Evolutionary conservation across 2,329 filamentous ascomycete species (phyloP).

Genomic region (Aspergillus tanneri): DNA sequence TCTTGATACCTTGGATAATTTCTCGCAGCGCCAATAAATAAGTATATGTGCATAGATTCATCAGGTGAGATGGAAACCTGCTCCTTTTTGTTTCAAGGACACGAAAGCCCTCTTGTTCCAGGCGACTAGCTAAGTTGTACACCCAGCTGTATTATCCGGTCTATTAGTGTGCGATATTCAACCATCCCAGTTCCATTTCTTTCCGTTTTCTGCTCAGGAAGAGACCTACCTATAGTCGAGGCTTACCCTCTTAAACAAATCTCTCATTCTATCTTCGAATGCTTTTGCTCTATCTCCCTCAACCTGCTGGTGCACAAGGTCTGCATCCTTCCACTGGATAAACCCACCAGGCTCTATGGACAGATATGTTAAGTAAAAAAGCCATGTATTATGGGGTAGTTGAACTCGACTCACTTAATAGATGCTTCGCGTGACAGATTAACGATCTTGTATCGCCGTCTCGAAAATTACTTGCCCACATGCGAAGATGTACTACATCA

Average conservation of each 20-base stretch:
- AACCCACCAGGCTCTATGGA: constrained; percentile 22
- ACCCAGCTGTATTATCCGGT: background rate
- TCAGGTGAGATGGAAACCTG: background rate
- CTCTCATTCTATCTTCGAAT: constrained; percentile 1
- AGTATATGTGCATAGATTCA: constrained; percentile 1
- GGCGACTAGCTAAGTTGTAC: background rate
- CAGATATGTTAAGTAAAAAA: background rate
- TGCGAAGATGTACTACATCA: constrained; percentile 23
- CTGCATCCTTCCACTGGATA: constrained; percentile 24
- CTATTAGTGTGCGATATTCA: no score
- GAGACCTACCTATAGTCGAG: background rate
- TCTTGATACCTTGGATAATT: constrained; percentile 1
- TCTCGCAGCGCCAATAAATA: background rate
- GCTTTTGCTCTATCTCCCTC: constrained; percentile 2
- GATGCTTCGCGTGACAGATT: constrained; percentile 11
- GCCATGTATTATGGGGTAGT: background rate
- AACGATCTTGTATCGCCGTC: constrained; percentile 10
- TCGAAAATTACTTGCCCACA: constrained; percentile 14
- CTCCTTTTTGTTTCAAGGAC: background rate
- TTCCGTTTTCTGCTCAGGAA: background rate
- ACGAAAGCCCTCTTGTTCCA: background rate
- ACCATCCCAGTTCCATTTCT: background rate
- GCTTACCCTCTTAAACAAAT: background rate
- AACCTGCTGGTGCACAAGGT: constrained; percentile 11
- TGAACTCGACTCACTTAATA: constrained; percentile 11